phyloP scores from a whole-genome alignment of 2,329 filamentous ascomycete genomes.

The Epichloe brachyelytri region DNA sequence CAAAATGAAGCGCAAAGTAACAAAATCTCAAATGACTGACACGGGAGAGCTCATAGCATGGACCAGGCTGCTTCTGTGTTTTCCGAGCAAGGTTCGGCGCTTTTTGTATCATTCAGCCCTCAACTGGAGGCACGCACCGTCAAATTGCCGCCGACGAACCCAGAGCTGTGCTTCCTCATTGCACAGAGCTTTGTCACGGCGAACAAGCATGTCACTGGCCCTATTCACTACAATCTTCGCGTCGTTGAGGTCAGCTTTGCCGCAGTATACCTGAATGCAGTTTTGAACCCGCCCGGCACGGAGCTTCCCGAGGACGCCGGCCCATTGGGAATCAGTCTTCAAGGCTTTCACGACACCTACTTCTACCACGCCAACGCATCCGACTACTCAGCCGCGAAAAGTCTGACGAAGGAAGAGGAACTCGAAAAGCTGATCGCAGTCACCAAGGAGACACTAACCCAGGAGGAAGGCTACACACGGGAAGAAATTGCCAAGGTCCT shows the following conservation, averaged over 20 bases:
- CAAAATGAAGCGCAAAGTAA: background rate
- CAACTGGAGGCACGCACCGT: slow-evolving; percentile 64
- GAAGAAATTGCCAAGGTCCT: slow-evolving; percentile 69
- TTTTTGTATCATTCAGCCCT: slow-evolving; percentile 84
- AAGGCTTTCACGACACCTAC: slow-evolving; percentile 76
- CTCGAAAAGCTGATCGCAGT: slow-evolving; percentile 60
- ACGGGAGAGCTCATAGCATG: slow-evolving; percentile 47
- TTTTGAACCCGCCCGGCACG: slow-evolving; percentile 41
- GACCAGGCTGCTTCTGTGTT: slow-evolving; percentile 96
- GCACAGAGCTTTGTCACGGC: slow-evolving; percentile 89
- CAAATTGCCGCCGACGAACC: slow-evolving; percentile 65
- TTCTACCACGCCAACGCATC: slow-evolving; percentile 39
- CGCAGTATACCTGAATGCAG: slow-evolving; percentile 52
- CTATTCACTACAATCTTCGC: slow-evolving; percentile 89
- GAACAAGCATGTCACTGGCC: slow-evolving; percentile 88
- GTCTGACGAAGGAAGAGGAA: slow-evolving; percentile 45
- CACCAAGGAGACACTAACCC: slow-evolving; percentile 55
- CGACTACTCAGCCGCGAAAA: slow-evolving; percentile 29
- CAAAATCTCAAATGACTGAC: background rate
- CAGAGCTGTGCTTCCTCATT: slow-evolving; percentile 82
- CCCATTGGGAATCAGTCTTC: slow-evolving; percentile 70
- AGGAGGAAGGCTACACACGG: slow-evolving; percentile 76
- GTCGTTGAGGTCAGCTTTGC: slow-evolving; percentile 93
- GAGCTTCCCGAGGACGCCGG: slow-evolving; percentile 63
- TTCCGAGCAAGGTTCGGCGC: slow-evolving; percentile 69